Percentiles rank a stretch among this genome's conserved stretches.
Conservation (phyloP, 2,329 filamentous ascomycete species). For the Harringtonia lauricola region DNA sequence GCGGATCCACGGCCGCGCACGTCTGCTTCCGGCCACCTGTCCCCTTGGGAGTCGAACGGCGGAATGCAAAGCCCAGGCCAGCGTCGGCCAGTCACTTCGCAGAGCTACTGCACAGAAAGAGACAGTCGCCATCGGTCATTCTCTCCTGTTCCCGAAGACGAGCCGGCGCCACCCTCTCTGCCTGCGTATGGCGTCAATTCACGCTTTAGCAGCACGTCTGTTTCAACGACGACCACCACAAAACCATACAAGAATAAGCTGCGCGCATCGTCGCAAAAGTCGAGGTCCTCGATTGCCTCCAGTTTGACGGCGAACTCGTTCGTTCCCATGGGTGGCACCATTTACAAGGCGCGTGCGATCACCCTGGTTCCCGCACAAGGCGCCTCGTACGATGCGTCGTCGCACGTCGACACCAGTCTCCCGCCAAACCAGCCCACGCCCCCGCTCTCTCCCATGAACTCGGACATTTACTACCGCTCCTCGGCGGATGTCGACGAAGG, state of each 20-base stretch:
- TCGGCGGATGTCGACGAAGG: slow-evolving; percentile 13
- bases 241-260: slow-evolving; percentile 4
- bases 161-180: background rate
- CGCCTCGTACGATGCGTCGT: background rate
- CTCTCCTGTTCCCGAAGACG: background rate
- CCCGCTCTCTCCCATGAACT: slow-evolving; percentile 39
- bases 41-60: slow-evolving; percentile 1
- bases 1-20: slow-evolving; percentile 21
- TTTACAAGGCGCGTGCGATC: slow-evolving; percentile 27
- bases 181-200: slow-evolving; percentile 11
- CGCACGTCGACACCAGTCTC: background rate
- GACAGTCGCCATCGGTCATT: too few species aligned
- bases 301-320: background rate
- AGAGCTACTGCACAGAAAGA: too few species aligned
- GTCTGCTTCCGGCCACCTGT: too few species aligned
- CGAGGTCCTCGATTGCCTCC: slow-evolving; percentile 19
- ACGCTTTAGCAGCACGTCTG: slow-evolving; percentile 19
- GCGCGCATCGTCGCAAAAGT: slow-evolving; percentile 21
- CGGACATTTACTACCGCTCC: slow-evolving; percentile 33
- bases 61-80: too few species aligned
- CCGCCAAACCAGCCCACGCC: slow-evolving; percentile 23
- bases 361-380: slow-evolving; percentile 22
- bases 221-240: slow-evolving; percentile 8
- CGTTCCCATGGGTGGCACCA: slow-evolving; percentile 5
- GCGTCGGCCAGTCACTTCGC: too few species aligned